Conservation (phyloP, 1,139 yeast genomes). For the Hyphopichia fennica region DNA sequence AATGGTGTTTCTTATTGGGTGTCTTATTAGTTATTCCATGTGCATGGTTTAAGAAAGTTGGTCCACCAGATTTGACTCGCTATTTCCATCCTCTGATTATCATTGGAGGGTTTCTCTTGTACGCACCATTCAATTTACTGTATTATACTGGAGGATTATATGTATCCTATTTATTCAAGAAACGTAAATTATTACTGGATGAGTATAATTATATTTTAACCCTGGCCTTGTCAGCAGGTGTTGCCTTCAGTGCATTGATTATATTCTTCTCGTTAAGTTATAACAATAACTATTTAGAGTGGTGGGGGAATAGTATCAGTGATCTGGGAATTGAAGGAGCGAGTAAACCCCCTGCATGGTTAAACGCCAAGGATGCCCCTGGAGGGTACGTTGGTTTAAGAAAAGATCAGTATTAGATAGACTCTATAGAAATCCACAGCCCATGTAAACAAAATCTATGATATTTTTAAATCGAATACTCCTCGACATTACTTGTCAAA, state of each 20-base stretch:
- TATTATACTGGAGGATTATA: slow-evolving; percentile 55
- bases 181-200: slow-evolving; percentile 53
- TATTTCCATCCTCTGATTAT: slow-evolving; percentile 50
- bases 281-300: slow-evolving; percentile 33
- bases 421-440: neutral
- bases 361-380: slow-evolving; percentile 33
- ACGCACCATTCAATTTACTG: slow-evolving; percentile 57
- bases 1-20: slow-evolving; percentile 36
- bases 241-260: slow-evolving; percentile 55
- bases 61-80: slow-evolving; percentile 26
- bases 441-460: neutral
- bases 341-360: slow-evolving; percentile 28
- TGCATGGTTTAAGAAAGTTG: slow-evolving; percentile 22
- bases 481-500: too few species aligned
- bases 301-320: slow-evolving; percentile 60
- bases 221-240: slow-evolving; percentile 59
- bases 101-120: slow-evolving; percentile 45
- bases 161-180: slow-evolving; percentile 48
- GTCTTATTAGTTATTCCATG: slow-evolving; percentile 27
- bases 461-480: neutral
- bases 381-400: slow-evolving; percentile 48
- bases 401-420: slow-evolving; percentile 26
- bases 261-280: slow-evolving; percentile 58
- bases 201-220: slow-evolving; percentile 63
- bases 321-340: slow-evolving; percentile 47